phyloP scores from a whole-genome alignment of 208 protist species.

The Trypanosoma avium region DNA sequence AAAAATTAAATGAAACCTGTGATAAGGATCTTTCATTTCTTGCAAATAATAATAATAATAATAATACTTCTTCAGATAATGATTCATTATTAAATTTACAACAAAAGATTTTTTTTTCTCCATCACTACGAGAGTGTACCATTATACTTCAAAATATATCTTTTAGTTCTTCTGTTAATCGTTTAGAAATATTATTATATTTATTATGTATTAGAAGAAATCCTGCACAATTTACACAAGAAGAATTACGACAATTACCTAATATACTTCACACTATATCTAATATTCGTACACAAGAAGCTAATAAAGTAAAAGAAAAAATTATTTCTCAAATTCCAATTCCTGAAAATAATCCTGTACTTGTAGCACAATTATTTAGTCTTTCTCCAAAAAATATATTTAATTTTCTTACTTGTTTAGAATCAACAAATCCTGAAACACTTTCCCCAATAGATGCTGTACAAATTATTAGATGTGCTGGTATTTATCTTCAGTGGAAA shows the following conservation, averaged over 20 bases:
- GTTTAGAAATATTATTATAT: constrained; percentile 37
- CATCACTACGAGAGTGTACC: constrained; percentile 26
- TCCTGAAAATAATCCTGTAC: constrained; percentile 12
- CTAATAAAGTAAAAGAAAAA: neutral
- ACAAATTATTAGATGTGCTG: constrained; percentile 11
- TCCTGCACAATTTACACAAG: constrained; percentile 17
- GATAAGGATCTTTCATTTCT: neutral
- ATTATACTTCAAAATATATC: constrained; percentile 43
- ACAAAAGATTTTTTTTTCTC: constrained; percentile 3
- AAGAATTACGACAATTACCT: constrained; percentile 25
- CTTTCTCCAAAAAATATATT: neutral
- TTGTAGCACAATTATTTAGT: constrained; percentile 19
- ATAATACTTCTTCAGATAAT: neutral
- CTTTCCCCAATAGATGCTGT: constrained; percentile 8
- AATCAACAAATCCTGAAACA: neutral
- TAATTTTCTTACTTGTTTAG: constrained; percentile 4
- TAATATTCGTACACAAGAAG: constrained; percentile 16
- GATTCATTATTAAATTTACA: neutral
- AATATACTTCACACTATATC: constrained; percentile 21
- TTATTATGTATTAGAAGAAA: constrained; percentile 26
- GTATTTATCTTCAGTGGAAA: constrained; percentile 15
- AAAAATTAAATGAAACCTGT: neutral
- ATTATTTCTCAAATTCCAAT: constrained; percentile 11
- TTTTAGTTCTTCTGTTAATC: constrained; percentile 11
- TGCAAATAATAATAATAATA: neutral